These are phyloP conservation scores for Leucocoprinus sp. DNA, from an alignment of 768 basidiomycete genomes.

Conservation along the genomic window DNA sequence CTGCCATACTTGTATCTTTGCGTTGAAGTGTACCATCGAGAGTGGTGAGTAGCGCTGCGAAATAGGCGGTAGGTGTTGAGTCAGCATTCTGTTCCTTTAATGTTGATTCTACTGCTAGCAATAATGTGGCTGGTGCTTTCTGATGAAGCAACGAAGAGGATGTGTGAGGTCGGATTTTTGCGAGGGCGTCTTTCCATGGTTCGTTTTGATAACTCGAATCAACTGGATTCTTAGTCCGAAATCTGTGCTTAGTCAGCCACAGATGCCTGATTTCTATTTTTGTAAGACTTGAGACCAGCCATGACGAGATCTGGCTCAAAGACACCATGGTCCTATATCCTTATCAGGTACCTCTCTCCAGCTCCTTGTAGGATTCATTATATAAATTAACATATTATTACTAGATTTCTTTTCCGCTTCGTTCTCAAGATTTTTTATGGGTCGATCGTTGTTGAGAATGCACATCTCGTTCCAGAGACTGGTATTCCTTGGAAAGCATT, in stretches of 20 bases:
- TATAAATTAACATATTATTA: neutral
- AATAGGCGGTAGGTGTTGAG: constrained; percentile 81
- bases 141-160: constrained; percentile 79
- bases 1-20: constrained; percentile 38
- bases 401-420: constrained; percentile 64
- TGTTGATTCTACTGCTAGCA: constrained; percentile 78
- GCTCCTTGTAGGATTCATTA: neutral
- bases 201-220: constrained; percentile 4
- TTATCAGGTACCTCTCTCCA: constrained; percentile 45
- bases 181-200: constrained; percentile 58
- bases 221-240: constrained; percentile 2
- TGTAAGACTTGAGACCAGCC: neutral
- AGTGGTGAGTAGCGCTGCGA: constrained; percentile 83
- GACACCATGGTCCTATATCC: constrained; percentile 41
- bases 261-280: constrained; percentile 4
- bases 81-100: constrained; percentile 63
- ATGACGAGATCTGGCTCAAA: constrained; percentile 23
- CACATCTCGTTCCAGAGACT: constrained; percentile 57
- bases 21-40: constrained; percentile 71
- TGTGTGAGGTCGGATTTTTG: constrained; percentile 83
- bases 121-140: constrained; percentile 79
- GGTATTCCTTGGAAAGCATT: constrained; percentile 63
- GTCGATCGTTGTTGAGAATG: constrained; percentile 78
- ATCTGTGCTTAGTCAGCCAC: constrained; percentile 18
- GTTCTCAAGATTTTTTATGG: constrained; percentile 91